Percentiles rank a stretch among this genome's conserved stretches.
phyloP scores from a whole-genome alignment of 352 stramenopile species.

The Elongisporangium prolatum region DNA sequence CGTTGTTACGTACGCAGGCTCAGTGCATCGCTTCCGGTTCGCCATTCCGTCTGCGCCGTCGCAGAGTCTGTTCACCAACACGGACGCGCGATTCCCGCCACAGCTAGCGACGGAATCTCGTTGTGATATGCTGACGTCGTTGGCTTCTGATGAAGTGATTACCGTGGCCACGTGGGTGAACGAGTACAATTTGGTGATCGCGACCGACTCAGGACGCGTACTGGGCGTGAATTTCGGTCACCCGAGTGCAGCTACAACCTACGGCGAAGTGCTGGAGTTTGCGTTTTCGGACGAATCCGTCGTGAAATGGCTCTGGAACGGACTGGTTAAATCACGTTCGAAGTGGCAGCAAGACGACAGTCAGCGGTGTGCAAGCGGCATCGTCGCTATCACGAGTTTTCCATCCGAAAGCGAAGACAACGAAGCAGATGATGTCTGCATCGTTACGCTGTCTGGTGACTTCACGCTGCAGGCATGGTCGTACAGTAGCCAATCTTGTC shows the following conservation, averaged over 20 bases:
- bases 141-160: slow-evolving; percentile 54
- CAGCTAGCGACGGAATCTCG: slow-evolving; percentile 27
- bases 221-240: slow-evolving; percentile 72
- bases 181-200: slow-evolving; percentile 70
- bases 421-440: slow-evolving; percentile 53
- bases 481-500: slow-evolving; percentile 54
- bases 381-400: slow-evolving; percentile 65
- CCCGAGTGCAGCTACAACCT: slow-evolving; percentile 15
- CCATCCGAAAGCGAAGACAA: slow-evolving; percentile 43
- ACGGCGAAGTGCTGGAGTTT: slow-evolving; percentile 53
- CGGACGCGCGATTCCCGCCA: slow-evolving; percentile 36
- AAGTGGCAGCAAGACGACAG: slow-evolving; percentile 32
- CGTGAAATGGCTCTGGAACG: slow-evolving; percentile 66
- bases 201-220: slow-evolving; percentile 51
- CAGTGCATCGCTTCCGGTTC: slow-evolving; percentile 68
- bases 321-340: slow-evolving; percentile 42
- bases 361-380: slow-evolving; percentile 16
- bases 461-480: slow-evolving; percentile 66
- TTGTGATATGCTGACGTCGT: slow-evolving; percentile 40
- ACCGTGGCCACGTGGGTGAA: slow-evolving; percentile 68
- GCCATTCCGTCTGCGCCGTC: slow-evolving; percentile 17
- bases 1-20: slow-evolving; percentile 62
- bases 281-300: slow-evolving; percentile 67
- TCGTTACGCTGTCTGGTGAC: slow-evolving; percentile 65
- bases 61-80: slow-evolving; percentile 53